Evolutionary conservation across 139 green algal species (phyloP).

Genomic region (Nannochloris sp.): DNA sequence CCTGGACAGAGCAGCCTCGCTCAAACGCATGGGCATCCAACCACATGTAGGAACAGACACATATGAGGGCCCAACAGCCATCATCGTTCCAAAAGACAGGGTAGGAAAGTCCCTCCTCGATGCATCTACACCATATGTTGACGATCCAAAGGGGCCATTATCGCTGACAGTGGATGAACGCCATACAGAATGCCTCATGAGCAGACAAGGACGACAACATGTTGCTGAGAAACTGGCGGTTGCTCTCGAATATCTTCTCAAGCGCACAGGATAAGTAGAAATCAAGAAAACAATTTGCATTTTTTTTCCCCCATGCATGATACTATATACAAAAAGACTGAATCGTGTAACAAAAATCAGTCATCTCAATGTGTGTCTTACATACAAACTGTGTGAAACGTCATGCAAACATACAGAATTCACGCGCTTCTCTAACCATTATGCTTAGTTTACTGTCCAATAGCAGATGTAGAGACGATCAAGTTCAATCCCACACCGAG

Average conservation of each 20-base stretch:
- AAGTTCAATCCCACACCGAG: constrained; percentile 67
- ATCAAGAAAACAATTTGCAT: not conserved
- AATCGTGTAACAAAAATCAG: too few relatives aligned
- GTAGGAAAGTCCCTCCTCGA: constrained; percentile 42
- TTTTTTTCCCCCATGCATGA: not conserved
- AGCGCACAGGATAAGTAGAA: not conserved
- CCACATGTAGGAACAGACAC: not conserved
- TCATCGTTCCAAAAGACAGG: constrained; percentile 45
- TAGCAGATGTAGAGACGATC: constrained; percentile 68
- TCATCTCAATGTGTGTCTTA: too few relatives aligned
- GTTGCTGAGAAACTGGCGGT: not conserved
- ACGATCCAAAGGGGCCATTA: not conserved
- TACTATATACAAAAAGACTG: not conserved
- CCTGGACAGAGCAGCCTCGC: constrained; percentile 24
- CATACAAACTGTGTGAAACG: not conserved
- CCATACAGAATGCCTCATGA: constrained; percentile 33
- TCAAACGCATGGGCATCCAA: constrained; percentile 17
- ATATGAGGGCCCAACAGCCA: constrained; percentile 42
- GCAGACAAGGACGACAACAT: not conserved
- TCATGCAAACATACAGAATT: constrained; percentile 1
- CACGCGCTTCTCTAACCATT: not conserved
- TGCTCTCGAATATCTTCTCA: constrained; percentile 4
- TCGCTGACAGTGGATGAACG: constrained; percentile 27
- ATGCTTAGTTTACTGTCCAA: constrained; percentile 21
- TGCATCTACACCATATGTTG: constrained; percentile 16